Percentiles rank a stretch among this genome's conserved stretches.
Conservation (phyloP, 2,329 filamentous ascomycete species). For the Claviceps lovelessii region DNA sequence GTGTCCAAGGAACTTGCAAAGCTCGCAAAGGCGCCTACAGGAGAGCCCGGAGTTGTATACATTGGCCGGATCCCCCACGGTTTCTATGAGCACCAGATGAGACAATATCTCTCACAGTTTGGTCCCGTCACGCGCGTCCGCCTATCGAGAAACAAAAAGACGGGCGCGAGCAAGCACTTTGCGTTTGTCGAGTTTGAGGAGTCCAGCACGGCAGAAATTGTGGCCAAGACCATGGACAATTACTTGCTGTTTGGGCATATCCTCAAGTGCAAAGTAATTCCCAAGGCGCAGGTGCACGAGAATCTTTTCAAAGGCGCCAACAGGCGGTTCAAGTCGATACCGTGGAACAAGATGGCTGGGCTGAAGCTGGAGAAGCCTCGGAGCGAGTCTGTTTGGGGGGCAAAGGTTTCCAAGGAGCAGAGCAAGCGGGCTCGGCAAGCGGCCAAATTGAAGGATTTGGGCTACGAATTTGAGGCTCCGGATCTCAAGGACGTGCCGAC, state of each 20-base stretch:
- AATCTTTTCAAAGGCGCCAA: conserved; percentile 84
- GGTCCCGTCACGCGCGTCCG: conserved; percentile 65
- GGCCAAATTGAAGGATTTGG: conserved; percentile 62
- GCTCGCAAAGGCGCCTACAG: conserved; percentile 27
- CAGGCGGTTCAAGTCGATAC: conserved; percentile 74
- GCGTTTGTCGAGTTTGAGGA: conserved; percentile 86
- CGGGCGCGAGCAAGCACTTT: conserved; percentile 82
- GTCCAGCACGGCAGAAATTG: conserved; percentile 67
- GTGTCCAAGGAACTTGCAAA: conserved; percentile 30
- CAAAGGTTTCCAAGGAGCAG: conserved; percentile 59
- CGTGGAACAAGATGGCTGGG: conserved; percentile 76
- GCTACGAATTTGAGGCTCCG: conserved; percentile 70
- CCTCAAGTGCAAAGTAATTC: conserved; percentile 70
- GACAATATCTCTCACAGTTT: conserved; percentile 86
- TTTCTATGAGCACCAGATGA: conserved; percentile 96
- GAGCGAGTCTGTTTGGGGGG: conserved; percentile 63
- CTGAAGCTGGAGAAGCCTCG: conserved; percentile 58
- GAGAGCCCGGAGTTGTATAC: conserved; percentile 68
- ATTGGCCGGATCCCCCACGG: conserved; percentile 80
- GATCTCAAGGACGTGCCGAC: conserved; percentile 44
- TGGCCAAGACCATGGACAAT: conserved; percentile 92
- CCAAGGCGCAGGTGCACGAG: conserved; percentile 62
- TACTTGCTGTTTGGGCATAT: conserved; percentile 93
- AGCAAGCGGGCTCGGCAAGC: conserved; percentile 53
- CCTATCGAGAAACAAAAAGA: conserved; percentile 82